Percentiles rank a stretch among this genome's conserved stretches.
Evolutionary conservation across 2,329 filamentous ascomycete species (phyloP).

Genomic region (Phialophora tarda): DNA sequence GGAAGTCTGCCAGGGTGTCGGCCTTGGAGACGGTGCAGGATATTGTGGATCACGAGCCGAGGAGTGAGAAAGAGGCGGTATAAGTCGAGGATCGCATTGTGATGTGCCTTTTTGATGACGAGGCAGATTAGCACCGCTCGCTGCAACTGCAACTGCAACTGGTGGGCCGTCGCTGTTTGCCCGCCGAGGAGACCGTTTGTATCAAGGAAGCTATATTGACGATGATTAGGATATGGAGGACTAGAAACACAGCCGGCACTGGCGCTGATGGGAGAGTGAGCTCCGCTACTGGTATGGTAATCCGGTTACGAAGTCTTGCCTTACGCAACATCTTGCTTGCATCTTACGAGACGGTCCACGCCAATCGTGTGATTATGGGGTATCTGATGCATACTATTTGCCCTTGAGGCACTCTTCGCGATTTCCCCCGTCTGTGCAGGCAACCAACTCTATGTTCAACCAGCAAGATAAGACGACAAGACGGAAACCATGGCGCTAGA

Average conservation of each 20-base stretch:
- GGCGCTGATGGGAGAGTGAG: too few relatives aligned
- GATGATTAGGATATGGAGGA: too few relatives aligned
- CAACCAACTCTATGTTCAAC: neutral
- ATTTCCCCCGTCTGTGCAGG: neutral
- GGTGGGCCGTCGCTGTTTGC: too few relatives aligned
- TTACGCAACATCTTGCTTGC: neutral
- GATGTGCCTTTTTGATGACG: too few relatives aligned
- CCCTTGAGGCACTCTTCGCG: neutral
- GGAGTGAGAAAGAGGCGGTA: neutral
- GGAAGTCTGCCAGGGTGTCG: constrained; percentile 21
- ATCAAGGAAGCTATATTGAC: too few relatives aligned
- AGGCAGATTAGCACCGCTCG: too few relatives aligned
- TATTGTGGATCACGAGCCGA: constrained; percentile 17
- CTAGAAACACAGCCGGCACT: too few relatives aligned
- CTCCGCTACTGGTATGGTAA: too few relatives aligned
- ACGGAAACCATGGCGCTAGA: neutral
- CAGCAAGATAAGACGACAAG: neutral
- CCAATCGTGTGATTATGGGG: constrained; percentile 4
- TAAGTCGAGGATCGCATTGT: neutral
- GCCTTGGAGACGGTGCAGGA: constrained; percentile 26
- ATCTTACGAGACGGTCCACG: neutral
- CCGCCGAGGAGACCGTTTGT: too few relatives aligned
- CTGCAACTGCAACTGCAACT: too few relatives aligned
- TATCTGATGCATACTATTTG: neutral
- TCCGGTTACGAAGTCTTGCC: neutral